Conservation (phyloP, 225 moss, liverwort and hornwort species). For the Sphagnum tenellum region DNA sequence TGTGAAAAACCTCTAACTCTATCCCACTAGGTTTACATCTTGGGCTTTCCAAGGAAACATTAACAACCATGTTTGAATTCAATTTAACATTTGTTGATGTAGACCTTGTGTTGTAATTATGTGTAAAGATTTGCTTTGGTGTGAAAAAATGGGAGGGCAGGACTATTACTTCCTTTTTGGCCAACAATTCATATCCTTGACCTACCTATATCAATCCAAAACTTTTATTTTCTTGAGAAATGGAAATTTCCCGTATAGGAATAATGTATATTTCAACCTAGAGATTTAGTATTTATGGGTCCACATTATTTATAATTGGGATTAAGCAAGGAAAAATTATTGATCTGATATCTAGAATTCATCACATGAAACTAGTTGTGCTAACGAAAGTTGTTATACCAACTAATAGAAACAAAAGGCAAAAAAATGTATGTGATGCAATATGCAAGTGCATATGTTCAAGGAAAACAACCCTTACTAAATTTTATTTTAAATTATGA, state of each 20-base stretch:
- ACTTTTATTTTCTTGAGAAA: too few relatives aligned
- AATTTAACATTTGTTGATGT: background rate
- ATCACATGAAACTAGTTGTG: constrained; percentile 38
- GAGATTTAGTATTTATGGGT: too few relatives aligned
- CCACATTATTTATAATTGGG: too few relatives aligned
- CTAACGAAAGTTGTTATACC: constrained; percentile 25
- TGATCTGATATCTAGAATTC: constrained; percentile 44
- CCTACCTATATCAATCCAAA: too few relatives aligned
- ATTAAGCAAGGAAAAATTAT: constrained; percentile 56
- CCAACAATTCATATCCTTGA: too few relatives aligned
- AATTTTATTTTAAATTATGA: background rate
- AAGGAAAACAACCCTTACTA: constrained; percentile 48
- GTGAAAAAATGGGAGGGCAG: constrained; percentile 65
- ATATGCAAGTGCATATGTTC: constrained; percentile 70
- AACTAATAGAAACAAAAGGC: constrained; percentile 17
- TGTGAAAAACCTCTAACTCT: too few relatives aligned
- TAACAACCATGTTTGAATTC: background rate
- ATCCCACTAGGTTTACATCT: background rate
- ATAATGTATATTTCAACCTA: too few relatives aligned
- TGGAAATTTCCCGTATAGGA: too few relatives aligned
- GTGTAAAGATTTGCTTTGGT: constrained; percentile 66
- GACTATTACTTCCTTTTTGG: constrained; percentile 4
- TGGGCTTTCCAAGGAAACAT: background rate
- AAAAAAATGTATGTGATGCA: constrained; percentile 49
- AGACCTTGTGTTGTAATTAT: background rate